These are phyloP conservation scores for Suhomyces wounanorum DNA, from an alignment of 1,139 yeast species.

Conservation along the genomic window DNA sequence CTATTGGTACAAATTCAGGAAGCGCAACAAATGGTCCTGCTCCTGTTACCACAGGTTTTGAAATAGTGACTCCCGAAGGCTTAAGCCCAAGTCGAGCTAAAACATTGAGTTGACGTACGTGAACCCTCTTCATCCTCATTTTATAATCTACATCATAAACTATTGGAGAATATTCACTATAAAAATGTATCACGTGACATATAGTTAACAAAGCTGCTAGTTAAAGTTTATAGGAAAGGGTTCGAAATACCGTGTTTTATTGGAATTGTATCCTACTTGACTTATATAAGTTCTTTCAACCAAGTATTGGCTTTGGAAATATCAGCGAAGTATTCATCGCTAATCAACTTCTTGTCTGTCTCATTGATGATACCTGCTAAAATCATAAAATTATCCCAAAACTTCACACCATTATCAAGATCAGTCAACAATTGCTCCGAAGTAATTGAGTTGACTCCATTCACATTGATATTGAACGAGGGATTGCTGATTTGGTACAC, in stretches of 20 bases:
- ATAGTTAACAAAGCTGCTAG: not conserved
- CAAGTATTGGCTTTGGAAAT: slow-evolving; percentile 47
- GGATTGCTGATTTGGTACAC: slow-evolving; percentile 44
- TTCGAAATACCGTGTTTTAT: not conserved
- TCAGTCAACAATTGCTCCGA: slow-evolving; percentile 42
- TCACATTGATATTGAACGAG: slow-evolving; percentile 45
- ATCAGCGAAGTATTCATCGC: slow-evolving; percentile 32
- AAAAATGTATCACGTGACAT: not conserved
- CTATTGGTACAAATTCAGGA: slow-evolving; percentile 38
- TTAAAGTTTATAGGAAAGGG: too few species aligned
- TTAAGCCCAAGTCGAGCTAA: slow-evolving; percentile 1
- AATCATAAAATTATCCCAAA: slow-evolving; percentile 44
- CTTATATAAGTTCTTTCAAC: slow-evolving; percentile 32
- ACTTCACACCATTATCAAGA: slow-evolving; percentile 39
- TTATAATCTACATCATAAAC: not conserved
- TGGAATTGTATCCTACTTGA: not conserved
- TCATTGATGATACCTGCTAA: slow-evolving; percentile 40
- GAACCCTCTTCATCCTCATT: not conserved
- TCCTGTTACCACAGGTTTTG: slow-evolving; percentile 29
- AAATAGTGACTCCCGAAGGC: slow-evolving; percentile 5
- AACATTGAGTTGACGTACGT: slow-evolving; percentile 3
- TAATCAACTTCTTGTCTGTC: slow-evolving; percentile 37
- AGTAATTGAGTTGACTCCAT: slow-evolving; percentile 45
- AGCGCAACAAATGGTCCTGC: slow-evolving; percentile 45
- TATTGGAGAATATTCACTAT: not conserved